Percentiles rank a stretch among this genome's conserved stretches.
Conservation (phyloP, 2,329 filamentous ascomycete genomes). For the Chaetomiaceae sp. region DNA sequence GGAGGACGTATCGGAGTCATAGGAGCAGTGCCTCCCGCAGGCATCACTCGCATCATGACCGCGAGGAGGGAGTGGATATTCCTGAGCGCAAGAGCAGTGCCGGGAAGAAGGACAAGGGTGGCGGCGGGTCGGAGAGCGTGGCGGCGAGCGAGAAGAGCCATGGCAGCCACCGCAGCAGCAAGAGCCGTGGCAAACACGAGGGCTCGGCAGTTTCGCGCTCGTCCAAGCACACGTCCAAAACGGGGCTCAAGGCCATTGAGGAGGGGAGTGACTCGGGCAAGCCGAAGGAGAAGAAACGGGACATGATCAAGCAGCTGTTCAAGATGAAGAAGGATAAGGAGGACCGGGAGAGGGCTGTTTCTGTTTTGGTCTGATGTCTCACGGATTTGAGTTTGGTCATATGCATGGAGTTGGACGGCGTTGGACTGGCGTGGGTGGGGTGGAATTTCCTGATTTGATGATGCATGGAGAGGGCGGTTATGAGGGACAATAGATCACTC, state of each 20-base stretch:
- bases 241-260: slow-evolving; percentile 33
- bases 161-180: slow-evolving; percentile 33
- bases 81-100: slow-evolving; percentile 26
- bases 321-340: slow-evolving; percentile 52
- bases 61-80: slow-evolving; percentile 16
- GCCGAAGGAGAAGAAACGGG: slow-evolving; percentile 44
- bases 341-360: slow-evolving; percentile 31
- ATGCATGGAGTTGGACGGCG: not conserved
- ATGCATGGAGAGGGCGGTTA: not conserved
- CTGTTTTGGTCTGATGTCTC: slow-evolving; percentile 21
- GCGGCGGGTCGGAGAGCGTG: slow-evolving; percentile 28
- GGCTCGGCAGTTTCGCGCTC: slow-evolving; percentile 27
- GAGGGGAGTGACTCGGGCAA: slow-evolving; percentile 37
- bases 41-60: slow-evolving; percentile 12
- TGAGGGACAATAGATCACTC: not conserved
- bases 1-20: slow-evolving; percentile 21
- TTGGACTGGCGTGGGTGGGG: not conserved
- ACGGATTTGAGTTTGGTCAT: not conserved
- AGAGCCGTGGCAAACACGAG: not conserved
- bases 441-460: not conserved
- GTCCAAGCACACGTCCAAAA: slow-evolving; percentile 32
- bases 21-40: slow-evolving; percentile 8
- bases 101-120: slow-evolving; percentile 9
- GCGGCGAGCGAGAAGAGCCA: slow-evolving; percentile 37
- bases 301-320: slow-evolving; percentile 56